Percentiles rank a stretch among this genome's conserved stretches.
These are phyloP conservation scores for Barnettozyma wickerhamii DNA, from an alignment of 805 yeast species.

Conservation along the genomic window DNA sequence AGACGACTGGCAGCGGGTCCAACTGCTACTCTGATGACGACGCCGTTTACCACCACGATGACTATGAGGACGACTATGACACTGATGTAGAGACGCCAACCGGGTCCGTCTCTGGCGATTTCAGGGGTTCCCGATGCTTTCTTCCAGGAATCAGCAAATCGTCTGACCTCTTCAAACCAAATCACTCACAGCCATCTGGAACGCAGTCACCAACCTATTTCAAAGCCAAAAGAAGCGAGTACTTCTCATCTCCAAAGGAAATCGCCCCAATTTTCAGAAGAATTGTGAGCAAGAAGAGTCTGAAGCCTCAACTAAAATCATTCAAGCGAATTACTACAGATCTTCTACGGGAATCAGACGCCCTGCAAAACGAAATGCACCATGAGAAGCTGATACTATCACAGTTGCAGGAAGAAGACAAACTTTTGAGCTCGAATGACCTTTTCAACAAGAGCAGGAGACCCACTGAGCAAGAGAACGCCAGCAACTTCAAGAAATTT, in stretches of 20 bases:
- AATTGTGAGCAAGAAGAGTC: constrained; percentile 18
- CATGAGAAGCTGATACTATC: constrained; percentile 26
- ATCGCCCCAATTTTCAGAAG: constrained; percentile 26
- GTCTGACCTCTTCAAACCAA: constrained; percentile 12
- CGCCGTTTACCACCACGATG: not conserved
- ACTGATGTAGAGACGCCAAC: constrained; percentile 14
- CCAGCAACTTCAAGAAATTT: constrained; percentile 14
- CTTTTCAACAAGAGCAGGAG: constrained; percentile 4
- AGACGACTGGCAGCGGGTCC: not conserved
- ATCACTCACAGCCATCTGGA: constrained; percentile 9
- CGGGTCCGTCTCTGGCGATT: too few relatives aligned
- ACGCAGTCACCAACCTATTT: constrained; percentile 11
- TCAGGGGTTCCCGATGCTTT: too few relatives aligned
- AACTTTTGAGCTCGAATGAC: constrained; percentile 5
- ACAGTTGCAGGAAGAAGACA: constrained; percentile 22
- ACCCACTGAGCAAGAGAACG: constrained; percentile 5
- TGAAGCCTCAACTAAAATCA: constrained; percentile 26
- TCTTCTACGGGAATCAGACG: constrained; percentile 21
- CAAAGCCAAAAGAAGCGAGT: constrained; percentile 5
- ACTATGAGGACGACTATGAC: constrained; percentile 16
- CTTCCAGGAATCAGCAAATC: too few relatives aligned
- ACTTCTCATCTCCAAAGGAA: constrained; percentile 16
- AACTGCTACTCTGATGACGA: constrained; percentile 3
- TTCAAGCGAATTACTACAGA: constrained; percentile 23
- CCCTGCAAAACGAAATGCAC: constrained; percentile 23